These are phyloP conservation scores for Monilinia aucupariae DNA, from an alignment of 2,329 filamentous ascomycete genomes.

Conservation along the genomic window DNA sequence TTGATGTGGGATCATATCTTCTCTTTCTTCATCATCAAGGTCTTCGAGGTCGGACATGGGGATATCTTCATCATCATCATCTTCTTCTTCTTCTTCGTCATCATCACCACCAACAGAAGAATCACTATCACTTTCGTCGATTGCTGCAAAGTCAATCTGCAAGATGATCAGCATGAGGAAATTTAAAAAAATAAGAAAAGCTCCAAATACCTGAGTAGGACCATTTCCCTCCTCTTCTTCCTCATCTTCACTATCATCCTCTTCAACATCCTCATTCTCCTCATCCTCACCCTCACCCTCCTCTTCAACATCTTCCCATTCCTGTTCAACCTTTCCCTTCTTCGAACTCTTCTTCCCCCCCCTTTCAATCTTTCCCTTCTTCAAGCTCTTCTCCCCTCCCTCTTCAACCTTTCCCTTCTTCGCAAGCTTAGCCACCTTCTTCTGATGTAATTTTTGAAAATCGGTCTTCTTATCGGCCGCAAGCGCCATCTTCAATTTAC, in stretches of 20 bases:
- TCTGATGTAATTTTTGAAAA: conserved; percentile 42
- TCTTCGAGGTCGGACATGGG: conserved; percentile 83
- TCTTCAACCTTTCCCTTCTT: conserved; percentile 47
- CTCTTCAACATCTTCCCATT: conserved; percentile 41
- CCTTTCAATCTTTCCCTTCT: conserved; percentile 45
- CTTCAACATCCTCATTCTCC: conserved; percentile 25
- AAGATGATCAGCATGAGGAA: conserved; percentile 17
- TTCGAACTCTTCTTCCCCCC: conserved; percentile 41
- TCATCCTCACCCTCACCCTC: conserved; percentile 34
- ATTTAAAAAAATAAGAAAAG: not conserved
- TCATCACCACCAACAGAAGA: conserved; percentile 44
- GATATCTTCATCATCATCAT: conserved; percentile 80
- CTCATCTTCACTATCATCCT: conserved; percentile 35
- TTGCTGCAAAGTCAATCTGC: conserved; percentile 47
- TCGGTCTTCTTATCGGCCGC: conserved; percentile 51
- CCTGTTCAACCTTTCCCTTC: conserved; percentile 45
- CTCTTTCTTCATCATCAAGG: conserved; percentile 69
- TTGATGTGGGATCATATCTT: conserved; percentile 83
- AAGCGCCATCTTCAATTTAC: conserved; percentile 49
- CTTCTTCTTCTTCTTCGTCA: conserved; percentile 40
- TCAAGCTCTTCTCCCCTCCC: conserved; percentile 37
- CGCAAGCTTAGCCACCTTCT: conserved; percentile 36
- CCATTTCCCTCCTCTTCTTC: conserved; percentile 22
- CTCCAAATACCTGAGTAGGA: conserved; percentile 25
- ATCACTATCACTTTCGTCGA: conserved; percentile 58